Base-by-base conservation (phyloP, 164 flowering plant genomes). In the Cinnamomum chago region DNA sequence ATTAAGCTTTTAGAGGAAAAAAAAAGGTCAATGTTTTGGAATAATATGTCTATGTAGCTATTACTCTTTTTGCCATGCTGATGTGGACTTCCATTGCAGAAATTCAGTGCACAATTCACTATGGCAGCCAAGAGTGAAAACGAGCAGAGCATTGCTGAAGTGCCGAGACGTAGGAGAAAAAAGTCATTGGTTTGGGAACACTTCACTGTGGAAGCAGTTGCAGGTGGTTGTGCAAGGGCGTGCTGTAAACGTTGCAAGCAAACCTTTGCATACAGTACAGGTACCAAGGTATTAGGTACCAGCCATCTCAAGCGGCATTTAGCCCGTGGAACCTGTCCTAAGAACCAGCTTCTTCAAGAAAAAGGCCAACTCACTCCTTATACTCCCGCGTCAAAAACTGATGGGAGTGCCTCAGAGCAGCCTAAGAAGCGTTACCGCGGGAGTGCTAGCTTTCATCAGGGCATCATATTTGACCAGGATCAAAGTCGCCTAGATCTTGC, bases 131-230 rank as follows among this genome's bases (percentile, higher is more conserved):
- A 20, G 30, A 78, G 67, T 66, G 75, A 75, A 72, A 74, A 76
- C 58, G 82, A 74, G 51, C 76, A 40, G 20, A 62, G 1, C 11
- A 79, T 51, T 71, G 27, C 84, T 23, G 90, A 91, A 71, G 58
- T 73, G 33, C 88, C 94, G 77, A 93, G 86, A 82, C 86, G 95
- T 50, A 79, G 97, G 81, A 95, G 93, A 50, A 95, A 90, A 89
- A 92, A 93, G 83, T 95, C 98, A 20, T 78, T 90, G 9, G 98
- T 95, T 4, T 95, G 98, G 98, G 98, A 95, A 72, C 94, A 95
- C 72, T 95, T 95, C 81, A 90, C 93, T 15, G 88, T 93, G 33
- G 97, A 92, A 81, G 75, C 81, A 67, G 95, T 89, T 25, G 80
- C 88, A 76, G 78, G 80, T 81, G 94, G 87, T 25, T 84, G 87